Evolutionary conservation across 352 stramenopile genomes (phyloP), one percentile per base, ranked within the genome.

Genomic region (Pythium aristosporum): DNA sequence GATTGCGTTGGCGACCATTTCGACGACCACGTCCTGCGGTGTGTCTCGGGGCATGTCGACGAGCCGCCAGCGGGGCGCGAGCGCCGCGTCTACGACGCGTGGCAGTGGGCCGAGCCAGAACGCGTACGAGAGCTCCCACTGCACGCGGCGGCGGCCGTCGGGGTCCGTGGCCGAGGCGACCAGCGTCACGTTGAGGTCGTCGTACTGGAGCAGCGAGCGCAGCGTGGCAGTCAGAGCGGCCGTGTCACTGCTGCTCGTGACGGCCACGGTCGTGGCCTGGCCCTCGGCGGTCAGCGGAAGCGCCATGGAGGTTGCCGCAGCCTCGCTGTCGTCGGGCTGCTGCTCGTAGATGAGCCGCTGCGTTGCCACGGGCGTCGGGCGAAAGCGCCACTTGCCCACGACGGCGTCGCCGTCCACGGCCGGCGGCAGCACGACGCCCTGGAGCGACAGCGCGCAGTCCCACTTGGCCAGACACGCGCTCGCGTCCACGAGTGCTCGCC

Each of bases 391-490:
- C 21, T 72, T 73, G 0, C 69, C 76, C n/a, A 76, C 71, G 2
- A 74, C 50, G 16, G 52, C 57, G 0, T 65, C 59, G 0, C 75
- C 57, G 15, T 53, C 20, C 0, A 21, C 21, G 5, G 51, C 39
- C 21, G 47, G 67, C 10, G 73, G 70, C 25, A 88, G 18, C 28
- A 87, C 62, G 15, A 73, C 53, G 46, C 61, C 60, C 11, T 72
- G 61, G 32, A 85, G 64, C 12, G 69, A 79, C 10, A 88, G 56
- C 28, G 71, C 68, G 46, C 79, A 88, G 5, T 62, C 46, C 23
- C 59, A 55, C 18, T 71, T 69, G 28, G 75, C 82, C 57, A 77
- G 85, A 46, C 79, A 88, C 32, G 77, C 77, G 28, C 77, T 85
- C 0, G 79, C 79, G 11, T 72, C 73, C 21, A 85, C 71, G n/a